Evolutionary conservation across 140 eudicot genomes (phyloP).

Genomic region (Cichorium intybus): DNA sequence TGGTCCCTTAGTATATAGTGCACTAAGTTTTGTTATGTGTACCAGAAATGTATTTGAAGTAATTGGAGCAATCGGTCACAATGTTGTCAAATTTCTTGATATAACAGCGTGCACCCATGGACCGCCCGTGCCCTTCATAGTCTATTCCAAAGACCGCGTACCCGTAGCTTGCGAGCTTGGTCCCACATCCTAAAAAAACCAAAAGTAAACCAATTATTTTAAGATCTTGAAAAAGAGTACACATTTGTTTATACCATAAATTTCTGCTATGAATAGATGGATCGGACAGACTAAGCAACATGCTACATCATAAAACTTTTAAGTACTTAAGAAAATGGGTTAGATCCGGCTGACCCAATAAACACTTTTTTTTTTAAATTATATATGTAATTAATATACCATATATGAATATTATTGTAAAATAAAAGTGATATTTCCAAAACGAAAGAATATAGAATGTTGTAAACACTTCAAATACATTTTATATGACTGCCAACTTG

Average conservation of each 20-base stretch:
- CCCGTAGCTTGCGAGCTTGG: slow-evolving; percentile 74
- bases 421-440: too few species aligned
- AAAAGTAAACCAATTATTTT: not conserved
- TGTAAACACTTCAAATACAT: too few species aligned
- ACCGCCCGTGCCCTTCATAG: slow-evolving; percentile 96
- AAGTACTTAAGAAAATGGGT: not conserved
- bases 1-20: not conserved
- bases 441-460: too few species aligned
- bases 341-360: not conserved
- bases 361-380: not conserved
- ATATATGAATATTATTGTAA: not conserved
- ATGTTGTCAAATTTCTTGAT: slow-evolving; percentile 78
- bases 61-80: slow-evolving; percentile 67
- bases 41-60: slow-evolving; percentile 83
- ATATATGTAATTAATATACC: not conserved
- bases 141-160: slow-evolving; percentile 89
- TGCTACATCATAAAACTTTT: not conserved
- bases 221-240: not conserved
- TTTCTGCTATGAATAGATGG: not conserved
- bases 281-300: not conserved
- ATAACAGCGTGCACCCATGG: slow-evolving; percentile 96
- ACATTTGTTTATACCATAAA: not conserved
- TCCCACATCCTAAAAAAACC: slow-evolving; percentile 55
- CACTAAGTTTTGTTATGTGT: not conserved
- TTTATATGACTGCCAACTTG: too few species aligned